phyloP scores from a whole-genome alignment of 2,329 filamentous ascomycete genomes.

The Penicillium verrucosum region DNA sequence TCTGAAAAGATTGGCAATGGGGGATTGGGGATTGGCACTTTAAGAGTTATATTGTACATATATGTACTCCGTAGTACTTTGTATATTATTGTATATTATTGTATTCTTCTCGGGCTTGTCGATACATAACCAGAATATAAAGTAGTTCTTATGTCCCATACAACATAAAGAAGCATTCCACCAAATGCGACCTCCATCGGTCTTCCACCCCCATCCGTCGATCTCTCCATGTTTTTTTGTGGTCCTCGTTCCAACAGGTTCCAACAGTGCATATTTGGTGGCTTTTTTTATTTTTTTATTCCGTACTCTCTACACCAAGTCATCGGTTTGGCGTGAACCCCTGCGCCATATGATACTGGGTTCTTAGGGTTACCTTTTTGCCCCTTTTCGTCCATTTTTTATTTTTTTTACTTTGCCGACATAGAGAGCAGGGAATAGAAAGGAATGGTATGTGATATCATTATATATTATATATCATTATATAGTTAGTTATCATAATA shows the following conservation, averaged over 20 bases:
- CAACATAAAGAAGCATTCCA: background rate
- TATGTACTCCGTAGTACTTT: background rate
- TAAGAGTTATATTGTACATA: background rate
- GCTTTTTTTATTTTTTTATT: background rate
- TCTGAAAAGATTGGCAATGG: background rate
- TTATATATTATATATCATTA: too few species aligned
- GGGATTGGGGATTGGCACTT: background rate
- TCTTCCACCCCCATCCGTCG: conserved; percentile 4
- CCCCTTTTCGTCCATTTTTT: background rate
- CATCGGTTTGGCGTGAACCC: background rate
- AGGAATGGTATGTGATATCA: background rate
- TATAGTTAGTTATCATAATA: background rate
- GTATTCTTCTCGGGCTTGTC: background rate
- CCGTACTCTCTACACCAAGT: background rate
- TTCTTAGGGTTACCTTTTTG: background rate
- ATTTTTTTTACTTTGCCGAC: background rate
- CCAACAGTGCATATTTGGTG: background rate
- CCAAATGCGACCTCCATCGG: background rate
- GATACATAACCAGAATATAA: background rate
- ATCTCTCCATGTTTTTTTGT: conserved; percentile 8
- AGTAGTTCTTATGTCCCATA: background rate
- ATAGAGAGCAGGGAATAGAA: background rate
- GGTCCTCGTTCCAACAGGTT: background rate
- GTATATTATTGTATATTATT: background rate
- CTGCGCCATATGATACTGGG: background rate